phyloP scores from a whole-genome alignment of 1,284 basidiomycete genomes.

The Acaromyces ingoldii region DNA sequence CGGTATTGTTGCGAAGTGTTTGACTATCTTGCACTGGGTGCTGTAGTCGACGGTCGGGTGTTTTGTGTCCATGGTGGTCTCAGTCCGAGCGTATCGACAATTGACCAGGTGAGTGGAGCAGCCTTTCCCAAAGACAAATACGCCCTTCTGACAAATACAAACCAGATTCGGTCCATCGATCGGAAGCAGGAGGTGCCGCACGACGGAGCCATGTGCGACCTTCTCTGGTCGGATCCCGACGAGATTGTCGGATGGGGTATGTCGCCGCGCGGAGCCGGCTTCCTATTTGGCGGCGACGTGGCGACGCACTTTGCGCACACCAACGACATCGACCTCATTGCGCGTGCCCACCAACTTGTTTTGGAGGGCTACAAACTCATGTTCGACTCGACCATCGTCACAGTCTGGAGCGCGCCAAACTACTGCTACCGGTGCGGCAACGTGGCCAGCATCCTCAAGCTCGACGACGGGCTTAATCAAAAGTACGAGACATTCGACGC shows the following conservation, averaged over 20 bases:
- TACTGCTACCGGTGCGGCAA: conserved; percentile 71
- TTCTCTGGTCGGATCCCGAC: conserved; percentile 98
- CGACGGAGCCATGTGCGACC: conserved; percentile 96
- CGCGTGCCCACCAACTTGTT: conserved; percentile 92
- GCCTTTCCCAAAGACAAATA: background rate
- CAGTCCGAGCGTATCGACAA: conserved; percentile 55
- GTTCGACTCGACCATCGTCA: conserved; percentile 93
- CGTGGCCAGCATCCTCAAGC: conserved; percentile 44
- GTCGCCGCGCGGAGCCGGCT: conserved; percentile 93
- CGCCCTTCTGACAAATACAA: background rate
- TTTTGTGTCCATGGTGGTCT: conserved; percentile 90
- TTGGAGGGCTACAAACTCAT: conserved; percentile 97
- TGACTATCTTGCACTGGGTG: conserved; percentile 88
- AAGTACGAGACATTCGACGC: conserved; percentile 48
- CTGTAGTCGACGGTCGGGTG: conserved; percentile 68
- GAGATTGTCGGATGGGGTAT: conserved; percentile 68
- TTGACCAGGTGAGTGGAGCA: conserved; percentile 24
- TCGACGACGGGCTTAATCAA: conserved; percentile 46
- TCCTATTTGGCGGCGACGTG: conserved; percentile 88
- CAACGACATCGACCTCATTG: conserved; percentile 90
- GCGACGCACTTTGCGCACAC: conserved; percentile 82
- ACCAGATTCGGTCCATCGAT: conserved; percentile 87
- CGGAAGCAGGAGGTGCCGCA: conserved; percentile 98
- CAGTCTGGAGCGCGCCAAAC: conserved; percentile 97
- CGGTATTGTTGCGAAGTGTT: conserved; percentile 97